These are phyloP conservation scores for Salicornia ramosissima DNA, from an alignment of 148 eudicot genomes.

Conservation along the genomic window DNA sequence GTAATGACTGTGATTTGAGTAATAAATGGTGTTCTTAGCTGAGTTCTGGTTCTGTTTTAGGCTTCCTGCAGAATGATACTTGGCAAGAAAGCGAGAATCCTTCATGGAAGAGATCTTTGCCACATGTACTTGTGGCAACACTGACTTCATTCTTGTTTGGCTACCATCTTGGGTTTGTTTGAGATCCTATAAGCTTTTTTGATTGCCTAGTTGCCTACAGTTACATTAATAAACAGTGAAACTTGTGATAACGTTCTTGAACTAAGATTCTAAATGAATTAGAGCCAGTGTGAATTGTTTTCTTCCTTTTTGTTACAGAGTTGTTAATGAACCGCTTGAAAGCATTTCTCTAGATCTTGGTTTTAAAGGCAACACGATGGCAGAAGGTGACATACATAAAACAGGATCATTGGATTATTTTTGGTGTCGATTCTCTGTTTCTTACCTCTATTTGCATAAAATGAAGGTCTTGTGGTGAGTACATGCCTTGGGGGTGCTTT, in stretches of 20 bases:
- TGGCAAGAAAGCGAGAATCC: conserved; percentile 52
- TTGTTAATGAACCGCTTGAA: conserved; percentile 95
- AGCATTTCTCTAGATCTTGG: conserved; percentile 85
- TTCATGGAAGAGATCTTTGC: conserved; percentile 78
- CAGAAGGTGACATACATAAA: conserved; percentile 58
- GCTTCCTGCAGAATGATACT: conserved; percentile 38
- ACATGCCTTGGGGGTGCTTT: conserved; percentile 90
- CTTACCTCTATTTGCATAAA: conserved; percentile 19
- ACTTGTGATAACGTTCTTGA: conserved; percentile 4
- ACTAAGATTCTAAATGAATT: too few species aligned
- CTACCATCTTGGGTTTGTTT: conserved; percentile 89
- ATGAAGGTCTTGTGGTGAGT: conserved; percentile 89
- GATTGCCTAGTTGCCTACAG: neutral
- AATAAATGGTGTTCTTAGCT: conserved; percentile 8
- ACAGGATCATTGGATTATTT: neutral
- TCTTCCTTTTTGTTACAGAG: conserved; percentile 43
- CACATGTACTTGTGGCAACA: conserved; percentile 86
- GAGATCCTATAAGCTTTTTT: conserved; percentile 4
- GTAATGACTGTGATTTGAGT: conserved; percentile 3
- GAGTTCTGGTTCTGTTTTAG: conserved; percentile 32
- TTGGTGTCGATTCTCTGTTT: neutral
- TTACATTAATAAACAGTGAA: neutral
- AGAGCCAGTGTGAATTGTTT: too few species aligned
- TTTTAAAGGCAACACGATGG: conserved; percentile 75
- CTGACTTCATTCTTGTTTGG: conserved; percentile 81